These are phyloP conservation scores for Gastrolobium bilobum DNA, from an alignment of 306 rosid genomes.

Conservation along the genomic window DNA sequence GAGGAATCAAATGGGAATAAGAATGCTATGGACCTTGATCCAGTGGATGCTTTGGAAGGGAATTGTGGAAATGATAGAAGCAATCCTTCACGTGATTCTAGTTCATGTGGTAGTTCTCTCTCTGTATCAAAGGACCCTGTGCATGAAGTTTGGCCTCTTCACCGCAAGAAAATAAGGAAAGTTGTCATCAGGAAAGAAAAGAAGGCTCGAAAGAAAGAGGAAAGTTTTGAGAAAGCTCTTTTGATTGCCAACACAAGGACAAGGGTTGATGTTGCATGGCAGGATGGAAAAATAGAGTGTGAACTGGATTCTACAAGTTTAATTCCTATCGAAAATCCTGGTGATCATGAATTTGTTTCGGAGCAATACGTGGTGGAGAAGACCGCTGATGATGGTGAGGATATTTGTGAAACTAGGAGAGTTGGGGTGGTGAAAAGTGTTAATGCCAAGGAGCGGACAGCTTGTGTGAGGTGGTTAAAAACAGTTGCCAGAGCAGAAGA, in stretches of 20 bases:
- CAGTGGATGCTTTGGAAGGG: constrained; percentile 60
- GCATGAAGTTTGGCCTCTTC: constrained; percentile 89
- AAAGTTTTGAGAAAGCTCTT: constrained; percentile 90
- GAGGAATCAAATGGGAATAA: constrained; percentile 74
- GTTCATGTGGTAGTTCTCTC: constrained; percentile 71
- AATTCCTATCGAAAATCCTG: constrained; percentile 91
- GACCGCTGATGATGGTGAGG: constrained; percentile 79
- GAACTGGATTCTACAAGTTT: constrained; percentile 69
- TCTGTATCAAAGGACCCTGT: constrained; percentile 74
- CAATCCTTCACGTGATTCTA: constrained; percentile 68
- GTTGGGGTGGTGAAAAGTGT: constrained; percentile 97
- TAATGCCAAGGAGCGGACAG: constrained; percentile 93
- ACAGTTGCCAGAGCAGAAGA: constrained; percentile 82
- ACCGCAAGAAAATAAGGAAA: constrained; percentile 93
- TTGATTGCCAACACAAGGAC: constrained; percentile 84
- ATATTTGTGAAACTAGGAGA: constrained; percentile 72
- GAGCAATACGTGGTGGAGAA: constrained; percentile 98
- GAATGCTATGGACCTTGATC: constrained; percentile 77
- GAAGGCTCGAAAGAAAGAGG: constrained; percentile 89
- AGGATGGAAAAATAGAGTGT: constrained; percentile 77
- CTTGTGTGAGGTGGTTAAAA: constrained; percentile 93
- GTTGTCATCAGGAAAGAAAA: constrained; percentile 91
- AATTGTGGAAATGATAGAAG: constrained; percentile 56
- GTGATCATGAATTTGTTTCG: constrained; percentile 98
- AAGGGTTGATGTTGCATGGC: constrained; percentile 94